Conservation (phyloP, 441 rosid genomes). For the Jatropha podagrica region DNA sequence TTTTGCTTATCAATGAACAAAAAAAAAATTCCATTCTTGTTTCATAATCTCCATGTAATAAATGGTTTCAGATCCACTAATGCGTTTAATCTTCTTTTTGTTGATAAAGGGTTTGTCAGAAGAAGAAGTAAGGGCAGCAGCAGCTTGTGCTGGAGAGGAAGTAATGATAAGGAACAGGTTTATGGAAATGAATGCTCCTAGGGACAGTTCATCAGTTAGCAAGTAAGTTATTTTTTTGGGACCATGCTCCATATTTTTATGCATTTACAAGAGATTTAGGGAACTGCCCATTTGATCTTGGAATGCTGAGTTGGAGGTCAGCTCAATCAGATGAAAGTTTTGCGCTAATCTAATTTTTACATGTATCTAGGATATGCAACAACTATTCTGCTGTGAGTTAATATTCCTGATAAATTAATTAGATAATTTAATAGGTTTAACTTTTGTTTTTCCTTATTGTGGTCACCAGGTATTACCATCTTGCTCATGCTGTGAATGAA, state of each 20-base stretch:
- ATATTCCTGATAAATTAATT: not conserved
- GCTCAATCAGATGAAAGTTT: constrained; percentile 14
- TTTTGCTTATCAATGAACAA: constrained; percentile 18
- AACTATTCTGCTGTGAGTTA: constrained; percentile 8
- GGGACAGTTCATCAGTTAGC: constrained; percentile 87
- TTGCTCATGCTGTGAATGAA: constrained; percentile 99
- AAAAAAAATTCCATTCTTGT: not conserved
- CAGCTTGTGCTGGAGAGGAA: constrained; percentile 98
- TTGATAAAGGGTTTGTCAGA: constrained; percentile 89
- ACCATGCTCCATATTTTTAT: constrained; percentile 8
- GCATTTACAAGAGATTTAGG: not conserved
- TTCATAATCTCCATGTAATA: constrained; percentile 1
- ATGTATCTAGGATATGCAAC: constrained; percentile 10
- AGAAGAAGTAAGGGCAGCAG: constrained; percentile 96
- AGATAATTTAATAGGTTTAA: not conserved
- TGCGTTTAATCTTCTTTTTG: constrained; percentile 28
- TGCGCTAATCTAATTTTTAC: constrained; percentile 6
- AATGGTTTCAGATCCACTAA: constrained; percentile 26
- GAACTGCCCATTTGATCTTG: constrained; percentile 10
- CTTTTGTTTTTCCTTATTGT: constrained; percentile 20
- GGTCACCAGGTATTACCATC: constrained; percentile 79
- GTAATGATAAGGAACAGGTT: constrained; percentile 94
- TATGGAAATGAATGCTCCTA: constrained; percentile 98
- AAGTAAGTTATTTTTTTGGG: constrained; percentile 59
- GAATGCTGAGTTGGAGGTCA: constrained; percentile 7